A percentile compares a stretch with the other conserved stretches of the same genome.
Conservation (phyloP, 148 eudicot species). For the Pharnaceum exiguum region DNA sequence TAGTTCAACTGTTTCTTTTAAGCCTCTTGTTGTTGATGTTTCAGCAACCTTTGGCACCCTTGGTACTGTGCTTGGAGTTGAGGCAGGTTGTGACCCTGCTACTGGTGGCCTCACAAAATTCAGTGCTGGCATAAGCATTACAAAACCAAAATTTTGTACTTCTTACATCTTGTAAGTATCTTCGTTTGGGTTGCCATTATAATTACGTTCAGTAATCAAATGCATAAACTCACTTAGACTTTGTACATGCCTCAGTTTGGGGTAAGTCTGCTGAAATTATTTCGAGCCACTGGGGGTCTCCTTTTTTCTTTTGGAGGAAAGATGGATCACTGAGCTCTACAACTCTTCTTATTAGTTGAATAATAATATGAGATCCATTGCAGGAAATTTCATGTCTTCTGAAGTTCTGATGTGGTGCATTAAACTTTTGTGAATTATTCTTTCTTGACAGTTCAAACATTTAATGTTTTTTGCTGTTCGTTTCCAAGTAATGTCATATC, state of each 20-base stretch:
- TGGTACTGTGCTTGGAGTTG: slow-evolving; percentile 50
- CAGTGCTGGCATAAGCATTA: slow-evolving; percentile 63
- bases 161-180: slow-evolving; percentile 62
- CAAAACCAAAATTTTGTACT: slow-evolving; percentile 51
- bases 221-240: not conserved
- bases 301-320: no score
- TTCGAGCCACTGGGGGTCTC: no score
- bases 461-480: not conserved
- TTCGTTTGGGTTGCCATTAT: not conserved
- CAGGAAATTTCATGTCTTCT: no score
- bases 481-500: not conserved
- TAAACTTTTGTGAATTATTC: no score
- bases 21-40: slow-evolving; percentile 65
- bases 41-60: slow-evolving; percentile 66
- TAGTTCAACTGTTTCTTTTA: slow-evolving; percentile 62
- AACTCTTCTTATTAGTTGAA: no score
- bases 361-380: no score
- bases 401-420: no score
- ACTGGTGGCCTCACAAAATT: slow-evolving; percentile 61
- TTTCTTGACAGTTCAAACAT: no score
- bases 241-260: no score
- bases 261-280: no score
- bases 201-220: not conserved
- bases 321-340: no score
- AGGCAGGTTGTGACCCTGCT: slow-evolving; percentile 61